Percentiles rank a stretch among this genome's conserved stretches.
phyloP scores from a whole-genome alignment of 192 early-diverging fungal species.

The Haplosporangium gracile region DNA sequence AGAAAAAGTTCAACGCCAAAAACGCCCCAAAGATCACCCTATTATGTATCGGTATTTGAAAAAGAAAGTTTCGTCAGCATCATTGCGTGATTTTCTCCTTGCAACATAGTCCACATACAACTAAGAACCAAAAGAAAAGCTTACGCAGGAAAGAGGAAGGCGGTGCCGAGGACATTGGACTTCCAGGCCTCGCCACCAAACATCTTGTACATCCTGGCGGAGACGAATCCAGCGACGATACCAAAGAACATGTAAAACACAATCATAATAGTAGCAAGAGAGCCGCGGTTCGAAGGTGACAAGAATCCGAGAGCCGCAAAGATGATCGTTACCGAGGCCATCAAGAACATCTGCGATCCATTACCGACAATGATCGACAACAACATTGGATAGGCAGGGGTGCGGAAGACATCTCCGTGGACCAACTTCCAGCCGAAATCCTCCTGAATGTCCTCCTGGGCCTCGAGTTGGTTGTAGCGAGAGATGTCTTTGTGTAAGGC shows the following conservation, averaged over 20 bases:
- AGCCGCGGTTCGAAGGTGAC: constrained; percentile 90
- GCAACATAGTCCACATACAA: neutral
- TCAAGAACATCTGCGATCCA: constrained; percentile 84
- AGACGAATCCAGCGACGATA: constrained; percentile 87
- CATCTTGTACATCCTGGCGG: constrained; percentile 94
- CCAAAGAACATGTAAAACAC: constrained; percentile 93
- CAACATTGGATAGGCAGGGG: constrained; percentile 79
- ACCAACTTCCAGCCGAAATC: constrained; percentile 99
- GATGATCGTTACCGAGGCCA: constrained; percentile 78
- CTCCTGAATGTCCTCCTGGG: constrained; percentile 83
- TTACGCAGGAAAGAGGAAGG: constrained; percentile 86
- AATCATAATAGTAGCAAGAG: constrained; percentile 92
- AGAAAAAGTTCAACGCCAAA: constrained; percentile 86
- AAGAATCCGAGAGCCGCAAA: constrained; percentile 99
- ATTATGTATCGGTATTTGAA: neutral
- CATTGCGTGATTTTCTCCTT: neutral
- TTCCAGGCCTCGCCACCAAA: constrained; percentile 91
- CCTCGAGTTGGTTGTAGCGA: constrained; percentile 84
- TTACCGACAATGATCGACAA: constrained; percentile 88
- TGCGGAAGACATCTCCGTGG: constrained; percentile 96
- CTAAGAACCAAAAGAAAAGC: neutral
- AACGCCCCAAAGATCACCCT: constrained; percentile 72
- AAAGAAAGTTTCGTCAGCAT: neutral
- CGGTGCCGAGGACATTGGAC: constrained; percentile 84
- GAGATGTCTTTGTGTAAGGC: constrained; percentile 94